Evolutionary conservation across 768 basidiomycete genomes (phyloP).

Genomic region (Hemileccinum rubropunctum): DNA sequence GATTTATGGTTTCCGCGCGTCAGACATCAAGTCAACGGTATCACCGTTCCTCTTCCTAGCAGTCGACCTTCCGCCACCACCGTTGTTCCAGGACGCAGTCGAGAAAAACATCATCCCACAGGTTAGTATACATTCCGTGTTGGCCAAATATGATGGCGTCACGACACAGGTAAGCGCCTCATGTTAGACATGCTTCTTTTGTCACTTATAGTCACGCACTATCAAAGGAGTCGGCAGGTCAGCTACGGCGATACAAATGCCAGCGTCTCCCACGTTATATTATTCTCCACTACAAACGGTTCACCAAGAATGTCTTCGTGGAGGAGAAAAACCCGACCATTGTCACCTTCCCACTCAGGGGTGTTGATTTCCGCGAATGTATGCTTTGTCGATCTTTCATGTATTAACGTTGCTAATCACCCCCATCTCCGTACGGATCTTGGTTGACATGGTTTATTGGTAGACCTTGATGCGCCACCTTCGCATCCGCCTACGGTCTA

Average conservation of each 20-base stretch:
- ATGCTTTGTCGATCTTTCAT: conserved; percentile 36
- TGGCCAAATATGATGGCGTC: conserved; percentile 91
- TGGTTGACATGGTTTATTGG: conserved; percentile 14
- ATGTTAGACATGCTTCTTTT: conserved; percentile 17
- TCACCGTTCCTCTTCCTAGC: conserved; percentile 97
- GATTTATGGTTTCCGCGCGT: conserved; percentile 22
- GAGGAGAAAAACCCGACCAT: conserved; percentile 99
- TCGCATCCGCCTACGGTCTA: conserved; percentile 68
- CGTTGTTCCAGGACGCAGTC: conserved; percentile 91
- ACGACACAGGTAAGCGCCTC: conserved; percentile 70
- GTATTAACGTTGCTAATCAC: conserved; percentile 19
- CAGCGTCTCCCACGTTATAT: conserved; percentile 88
- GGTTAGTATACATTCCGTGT: conserved; percentile 84
- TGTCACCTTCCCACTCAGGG: conserved; percentile 93
- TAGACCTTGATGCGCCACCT: conserved; percentile 77
- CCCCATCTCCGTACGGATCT: conserved; percentile 24
- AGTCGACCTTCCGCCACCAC: conserved; percentile 95
- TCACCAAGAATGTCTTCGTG: conserved; percentile 94
- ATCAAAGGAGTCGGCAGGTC: conserved; percentile 77
- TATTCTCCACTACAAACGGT: conserved; percentile 93
- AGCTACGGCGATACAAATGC: conserved; percentile 87
- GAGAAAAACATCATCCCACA: conserved; percentile 99
- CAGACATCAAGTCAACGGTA: conserved; percentile 80
- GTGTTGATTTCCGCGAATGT: conserved; percentile 93
- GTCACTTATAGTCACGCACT: conserved; percentile 11